Base-by-base conservation (phyloP, 192 early-diverging fungal species). In the Ambispora gerdemannii region DNA sequence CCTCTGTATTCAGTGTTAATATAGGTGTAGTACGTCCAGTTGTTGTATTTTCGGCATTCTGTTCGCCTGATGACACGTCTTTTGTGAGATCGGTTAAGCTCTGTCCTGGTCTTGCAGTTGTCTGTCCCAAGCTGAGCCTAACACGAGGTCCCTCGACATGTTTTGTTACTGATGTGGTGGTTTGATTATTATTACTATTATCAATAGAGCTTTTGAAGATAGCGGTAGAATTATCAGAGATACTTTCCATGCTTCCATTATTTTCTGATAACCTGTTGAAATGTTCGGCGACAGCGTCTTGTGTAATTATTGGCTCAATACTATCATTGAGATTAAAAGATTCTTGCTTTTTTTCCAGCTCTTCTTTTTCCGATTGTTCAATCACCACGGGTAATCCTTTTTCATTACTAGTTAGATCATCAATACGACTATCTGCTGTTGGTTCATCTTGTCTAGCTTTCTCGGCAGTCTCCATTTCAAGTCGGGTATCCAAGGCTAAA, bases 401-500 rank as follows among this genome's bases (percentile, higher is more conserved):
- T 61, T n/a, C n/a, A n/a, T n/a, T n/a, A n/a, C n/a, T n/a, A n/a
- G n/a, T n/a, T n/a, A n/a, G n/a, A n/a, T n/a, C n/a, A 15, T 43
- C 38, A 15, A 15, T 15, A 10, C 7, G 25, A 31, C 19, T 15
- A 17, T 19, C 61, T 32, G 19, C 22, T 17, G 32, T 10, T 38
- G 20, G 33, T 34, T 35, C 51, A 55, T 36, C 11, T 53, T 55
- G 31, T 32, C 2, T 19, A 33, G 17, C 3, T 24, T 53, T 36
- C 19, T 20, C n/a, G n/a, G 15, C 6, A 43, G 15, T 43, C 15
- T 43, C 13, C 20, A 52, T 3, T 3, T 70, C 56, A 36, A 74
- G 34, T 33, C 72, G 68, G 0, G 77, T 74, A 52, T 81, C 77
- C 17, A 81, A 59, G 0, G 80, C 77, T 17, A 81, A 49, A 33